Evolutionary conservation across 2,329 filamentous ascomycete genomes (phyloP).

Genomic region (Penicillium sclerotigenum): DNA sequence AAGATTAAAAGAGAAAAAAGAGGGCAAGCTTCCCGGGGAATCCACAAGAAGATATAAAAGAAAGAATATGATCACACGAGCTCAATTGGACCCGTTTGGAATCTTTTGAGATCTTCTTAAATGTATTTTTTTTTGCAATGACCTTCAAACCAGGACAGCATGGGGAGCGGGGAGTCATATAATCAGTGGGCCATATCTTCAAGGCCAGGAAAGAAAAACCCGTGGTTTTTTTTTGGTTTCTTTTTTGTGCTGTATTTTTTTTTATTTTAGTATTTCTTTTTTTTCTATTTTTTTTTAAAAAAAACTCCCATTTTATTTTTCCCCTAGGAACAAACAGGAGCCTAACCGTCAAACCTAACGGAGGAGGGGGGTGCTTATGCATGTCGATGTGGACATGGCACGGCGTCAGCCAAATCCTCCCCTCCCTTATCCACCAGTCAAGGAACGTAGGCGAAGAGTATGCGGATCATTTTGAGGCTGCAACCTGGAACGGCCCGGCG

Average conservation of each 20-base stretch:
- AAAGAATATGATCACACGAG: conserved; percentile 9
- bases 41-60: conserved; percentile 10
- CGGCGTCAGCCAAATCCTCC: conserved; percentile 34
- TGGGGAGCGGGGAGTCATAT: conserved; percentile 40
- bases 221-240: conserved; percentile 11
- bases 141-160: conserved; percentile 22
- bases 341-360: conserved; percentile 38
- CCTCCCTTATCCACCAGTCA: conserved; percentile 35
- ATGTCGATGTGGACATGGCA: conserved; percentile 34
- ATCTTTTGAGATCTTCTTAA: conserved; percentile 18
- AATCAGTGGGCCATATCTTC: conserved; percentile 36
- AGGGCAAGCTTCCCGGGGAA: background rate
- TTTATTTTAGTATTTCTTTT: conserved; percentile 5
- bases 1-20: conserved; percentile 12
- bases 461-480: conserved; percentile 45
- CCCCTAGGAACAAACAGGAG: conserved; percentile 34
- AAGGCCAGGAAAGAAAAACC: conserved; percentile 13
- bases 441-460: conserved; percentile 30
- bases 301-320: conserved; percentile 8
- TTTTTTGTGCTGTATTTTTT: background rate
- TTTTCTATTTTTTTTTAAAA: conserved; percentile 1
- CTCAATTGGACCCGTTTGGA: conserved; percentile 14
- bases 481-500: conserved; percentile 48
- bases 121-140: conserved; percentile 2
- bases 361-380: conserved; percentile 38